Evolutionary conservation across 2,329 filamentous ascomycete species (phyloP).

Genomic region (Cytospora schulzeri): DNA sequence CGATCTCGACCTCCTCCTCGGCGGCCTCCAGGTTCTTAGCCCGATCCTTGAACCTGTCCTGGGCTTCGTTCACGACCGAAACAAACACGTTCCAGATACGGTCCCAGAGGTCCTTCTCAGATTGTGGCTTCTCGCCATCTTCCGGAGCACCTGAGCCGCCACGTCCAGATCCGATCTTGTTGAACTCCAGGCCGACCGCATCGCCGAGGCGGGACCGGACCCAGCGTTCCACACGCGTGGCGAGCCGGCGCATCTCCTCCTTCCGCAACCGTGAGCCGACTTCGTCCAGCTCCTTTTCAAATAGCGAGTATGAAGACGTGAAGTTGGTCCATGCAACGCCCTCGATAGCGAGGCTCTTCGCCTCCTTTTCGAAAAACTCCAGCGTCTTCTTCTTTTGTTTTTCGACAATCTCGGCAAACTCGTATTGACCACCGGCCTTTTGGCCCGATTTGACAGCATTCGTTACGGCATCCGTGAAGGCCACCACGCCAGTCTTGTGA

Average conservation of each 20-base stretch:
- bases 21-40: slow-evolving; percentile 94
- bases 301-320: slow-evolving; percentile 75
- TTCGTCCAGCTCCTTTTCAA: slow-evolving; percentile 88
- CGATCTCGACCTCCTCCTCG: slow-evolving; percentile 86
- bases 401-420: slow-evolving; percentile 92
- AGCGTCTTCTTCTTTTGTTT: slow-evolving; percentile 78
- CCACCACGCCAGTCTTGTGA: slow-evolving; percentile 82
- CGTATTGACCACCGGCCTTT: slow-evolving; percentile 86
- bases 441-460: slow-evolving; percentile 86
- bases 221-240: slow-evolving; percentile 90
- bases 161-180: slow-evolving; percentile 87
- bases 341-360: slow-evolving; percentile 72
- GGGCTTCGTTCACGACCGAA: slow-evolving; percentile 80
- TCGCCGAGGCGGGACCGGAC: slow-evolving; percentile 86
- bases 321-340: slow-evolving; percentile 89
- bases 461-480: slow-evolving; percentile 88
- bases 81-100: slow-evolving; percentile 88
- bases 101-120: slow-evolving; percentile 92
- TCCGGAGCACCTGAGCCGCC: slow-evolving; percentile 81
- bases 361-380: slow-evolving; percentile 74
- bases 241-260: slow-evolving; percentile 93
- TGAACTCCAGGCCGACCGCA: slow-evolving; percentile 90
- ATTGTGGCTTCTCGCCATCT: slow-evolving; percentile 68
- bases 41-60: slow-evolving; percentile 80
- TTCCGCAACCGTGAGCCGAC: slow-evolving; percentile 83